phyloP scores from a whole-genome alignment of 1,284 basidiomycete genomes.

The Sparassis latifolia region DNA sequence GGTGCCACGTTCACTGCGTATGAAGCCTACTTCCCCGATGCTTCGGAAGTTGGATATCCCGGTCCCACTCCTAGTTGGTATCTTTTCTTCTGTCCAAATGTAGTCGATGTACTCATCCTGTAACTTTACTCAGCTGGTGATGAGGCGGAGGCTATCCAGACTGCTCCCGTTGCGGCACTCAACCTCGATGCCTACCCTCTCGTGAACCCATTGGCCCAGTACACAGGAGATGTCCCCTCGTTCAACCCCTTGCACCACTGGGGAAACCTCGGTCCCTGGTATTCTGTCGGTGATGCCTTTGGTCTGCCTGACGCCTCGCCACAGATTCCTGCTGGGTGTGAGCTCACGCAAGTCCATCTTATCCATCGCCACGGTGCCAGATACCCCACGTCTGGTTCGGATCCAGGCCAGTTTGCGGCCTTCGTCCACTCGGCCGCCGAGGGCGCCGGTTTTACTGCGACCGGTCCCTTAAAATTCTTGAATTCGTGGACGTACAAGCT shows the following conservation, averaged over 20 bases:
- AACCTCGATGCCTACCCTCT: constrained; percentile 20
- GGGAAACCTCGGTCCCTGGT: constrained; percentile 55
- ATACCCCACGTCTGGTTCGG: constrained; percentile 38
- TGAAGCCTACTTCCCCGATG: constrained; percentile 22
- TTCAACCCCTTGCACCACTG: constrained; percentile 31
- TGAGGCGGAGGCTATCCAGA: constrained; percentile 22
- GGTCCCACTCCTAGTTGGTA: constrained; percentile 24
- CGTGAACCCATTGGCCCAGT: constrained; percentile 11
- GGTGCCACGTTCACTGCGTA: constrained; percentile 17
- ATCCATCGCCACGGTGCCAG: constrained; percentile 52
- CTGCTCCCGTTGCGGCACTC: constrained; percentile 19
- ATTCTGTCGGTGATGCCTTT: constrained; percentile 42
- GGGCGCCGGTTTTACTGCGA: constrained; percentile 31
- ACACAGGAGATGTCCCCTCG: constrained; percentile 3
- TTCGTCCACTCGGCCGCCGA: constrained; percentile 32
- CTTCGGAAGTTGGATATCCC: constrained; percentile 20
- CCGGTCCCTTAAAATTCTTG: constrained; percentile 45
- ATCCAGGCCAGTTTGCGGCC: constrained; percentile 34
- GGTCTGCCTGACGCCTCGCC: constrained; percentile 46
- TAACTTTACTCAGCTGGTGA: constrained; percentile 13
- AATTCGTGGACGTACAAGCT: constrained; percentile 49
- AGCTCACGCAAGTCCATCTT: constrained; percentile 45
- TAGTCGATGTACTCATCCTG: background rate
- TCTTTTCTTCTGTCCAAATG: background rate
- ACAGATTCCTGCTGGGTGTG: constrained; percentile 42